phyloP scores from a whole-genome alignment of 192 early-diverging fungal genomes.

The Chytriomyces confervae region DNA sequence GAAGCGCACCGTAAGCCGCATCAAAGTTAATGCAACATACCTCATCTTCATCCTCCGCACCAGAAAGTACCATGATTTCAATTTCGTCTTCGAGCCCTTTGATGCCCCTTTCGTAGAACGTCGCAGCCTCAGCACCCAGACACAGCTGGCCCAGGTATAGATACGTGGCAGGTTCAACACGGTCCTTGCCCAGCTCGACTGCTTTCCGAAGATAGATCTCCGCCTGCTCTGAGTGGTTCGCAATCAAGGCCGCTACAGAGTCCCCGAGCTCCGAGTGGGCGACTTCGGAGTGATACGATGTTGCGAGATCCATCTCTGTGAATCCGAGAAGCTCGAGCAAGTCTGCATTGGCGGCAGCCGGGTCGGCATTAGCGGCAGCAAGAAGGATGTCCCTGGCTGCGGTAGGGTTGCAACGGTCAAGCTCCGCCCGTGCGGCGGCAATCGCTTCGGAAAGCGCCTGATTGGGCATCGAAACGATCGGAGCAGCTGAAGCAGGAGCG shows the following conservation, averaged over 20 bases:
- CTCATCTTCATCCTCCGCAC: conserved; percentile 8
- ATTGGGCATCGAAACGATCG: not conserved
- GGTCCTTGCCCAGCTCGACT: conserved; percentile 69
- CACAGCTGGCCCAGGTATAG: conserved; percentile 76
- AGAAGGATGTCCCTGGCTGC: conserved; percentile 73
- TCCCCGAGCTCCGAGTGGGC: conserved; percentile 58
- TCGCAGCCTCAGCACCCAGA: conserved; percentile 47
- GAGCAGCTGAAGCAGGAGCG: not conserved
- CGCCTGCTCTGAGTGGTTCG: conserved; percentile 17
- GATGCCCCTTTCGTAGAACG: conserved; percentile 51
- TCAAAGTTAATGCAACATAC: not conserved
- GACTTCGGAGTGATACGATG: conserved; percentile 47
- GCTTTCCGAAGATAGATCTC: conserved; percentile 68
- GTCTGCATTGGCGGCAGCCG: not conserved
- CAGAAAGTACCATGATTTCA: conserved; percentile 6
- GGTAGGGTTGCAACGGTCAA: conserved; percentile 77
- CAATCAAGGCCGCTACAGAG: conserved; percentile 21
- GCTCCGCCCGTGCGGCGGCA: conserved; percentile 44
- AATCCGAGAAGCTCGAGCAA: conserved; percentile 72
- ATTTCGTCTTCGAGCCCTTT: conserved; percentile 45
- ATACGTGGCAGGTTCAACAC: conserved; percentile 70
- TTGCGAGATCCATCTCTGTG: conserved; percentile 76
- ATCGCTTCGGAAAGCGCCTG: not conserved
- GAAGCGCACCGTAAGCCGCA: not conserved
- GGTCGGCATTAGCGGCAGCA: conserved; percentile 56